A percentile compares a stretch with the other conserved stretches of the same genome.
Evolutionary conservation across 108 stramenopile genomes (phyloP).

Genomic region (Cylindrotheca fusiformis): DNA sequence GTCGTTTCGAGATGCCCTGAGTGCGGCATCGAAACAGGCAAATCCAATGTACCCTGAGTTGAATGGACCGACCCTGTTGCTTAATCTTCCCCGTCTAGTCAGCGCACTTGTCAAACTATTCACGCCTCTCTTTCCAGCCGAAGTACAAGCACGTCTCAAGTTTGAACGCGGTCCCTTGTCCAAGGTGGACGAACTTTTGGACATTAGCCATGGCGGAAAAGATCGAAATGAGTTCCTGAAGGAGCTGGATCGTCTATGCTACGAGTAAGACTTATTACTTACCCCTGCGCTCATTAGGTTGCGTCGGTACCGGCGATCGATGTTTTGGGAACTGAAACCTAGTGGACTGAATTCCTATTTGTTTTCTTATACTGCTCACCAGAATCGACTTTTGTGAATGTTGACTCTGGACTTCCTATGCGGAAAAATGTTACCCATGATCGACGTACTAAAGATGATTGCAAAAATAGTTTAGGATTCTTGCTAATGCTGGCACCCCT

Average conservation of each 20-base stretch:
- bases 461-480: no score
- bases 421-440: no score
- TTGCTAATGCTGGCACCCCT: no score
- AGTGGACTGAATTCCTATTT: no score
- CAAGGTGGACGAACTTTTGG: constrained; percentile 46
- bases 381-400: no score
- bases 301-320: no score
- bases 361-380: no score
- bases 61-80: constrained; percentile 65
- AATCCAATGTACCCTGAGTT: constrained; percentile 61
- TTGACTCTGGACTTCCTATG: no score
- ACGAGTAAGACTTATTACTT: no score
- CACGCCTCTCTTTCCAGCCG: constrained; percentile 74
- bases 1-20: constrained; percentile 61
- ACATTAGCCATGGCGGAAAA: constrained; percentile 43
- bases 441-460: no score
- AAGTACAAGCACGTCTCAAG: constrained; percentile 54
- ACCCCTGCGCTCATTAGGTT: no score
- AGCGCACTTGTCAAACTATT: constrained; percentile 71
- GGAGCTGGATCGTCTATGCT: constrained; percentile 53
- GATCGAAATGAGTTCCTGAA: constrained; percentile 48
- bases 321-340: no score
- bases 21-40: constrained; percentile 60
- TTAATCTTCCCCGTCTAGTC: constrained; percentile 72
- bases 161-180: constrained; percentile 73